Percentiles rank a stretch among this genome's conserved stretches.
These are phyloP conservation scores for Fusarium agapanthi DNA, from an alignment of 2,329 filamentous ascomycete genomes.

Conservation along the genomic window DNA sequence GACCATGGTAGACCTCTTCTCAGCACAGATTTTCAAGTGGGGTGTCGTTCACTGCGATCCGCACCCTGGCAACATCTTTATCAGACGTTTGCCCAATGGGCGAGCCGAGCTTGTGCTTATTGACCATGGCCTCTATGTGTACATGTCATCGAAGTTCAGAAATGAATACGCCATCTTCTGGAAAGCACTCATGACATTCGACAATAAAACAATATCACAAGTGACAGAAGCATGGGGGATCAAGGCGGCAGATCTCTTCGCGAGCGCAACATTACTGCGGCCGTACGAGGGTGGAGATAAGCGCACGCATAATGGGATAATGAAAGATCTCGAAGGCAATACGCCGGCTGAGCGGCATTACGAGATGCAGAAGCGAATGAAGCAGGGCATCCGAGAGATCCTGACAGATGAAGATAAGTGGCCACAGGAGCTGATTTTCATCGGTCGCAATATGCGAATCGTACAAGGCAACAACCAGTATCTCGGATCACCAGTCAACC, in stretches of 20 bases:
- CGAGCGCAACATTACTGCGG: conserved; percentile 86
- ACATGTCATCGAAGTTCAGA: conserved; percentile 84
- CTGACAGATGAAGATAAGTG: conserved; percentile 87
- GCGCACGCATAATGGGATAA: conserved; percentile 71
- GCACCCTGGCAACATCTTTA: conserved; percentile 96
- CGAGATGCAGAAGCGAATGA: conserved; percentile 88
- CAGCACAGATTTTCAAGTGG: conserved; percentile 98
- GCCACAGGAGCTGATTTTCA: conserved; percentile 91
- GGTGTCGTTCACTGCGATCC: conserved; percentile 96
- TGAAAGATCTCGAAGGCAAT: conserved; percentile 67
- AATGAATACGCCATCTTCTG: conserved; percentile 90
- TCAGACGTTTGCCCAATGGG: conserved; percentile 84
- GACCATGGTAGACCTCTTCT: conserved; percentile 95
- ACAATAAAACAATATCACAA: conserved; percentile 79
- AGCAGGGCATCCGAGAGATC: conserved; percentile 72
- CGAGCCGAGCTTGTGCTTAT: conserved; percentile 91
- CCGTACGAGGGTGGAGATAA: conserved; percentile 89
- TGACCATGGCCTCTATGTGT: conserved; percentile 95
- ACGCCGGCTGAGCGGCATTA: conserved; percentile 78
- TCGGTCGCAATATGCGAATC: conserved; percentile 90
- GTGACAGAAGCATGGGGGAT: conserved; percentile 88
- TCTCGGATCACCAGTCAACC: conserved; percentile 87
- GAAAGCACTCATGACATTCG: conserved; percentile 93
- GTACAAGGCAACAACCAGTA: conserved; percentile 94
- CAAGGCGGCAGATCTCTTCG: conserved; percentile 88